Base-by-base conservation (phyloP, 179 eudicot species). In the Spinacia oleracea region DNA sequence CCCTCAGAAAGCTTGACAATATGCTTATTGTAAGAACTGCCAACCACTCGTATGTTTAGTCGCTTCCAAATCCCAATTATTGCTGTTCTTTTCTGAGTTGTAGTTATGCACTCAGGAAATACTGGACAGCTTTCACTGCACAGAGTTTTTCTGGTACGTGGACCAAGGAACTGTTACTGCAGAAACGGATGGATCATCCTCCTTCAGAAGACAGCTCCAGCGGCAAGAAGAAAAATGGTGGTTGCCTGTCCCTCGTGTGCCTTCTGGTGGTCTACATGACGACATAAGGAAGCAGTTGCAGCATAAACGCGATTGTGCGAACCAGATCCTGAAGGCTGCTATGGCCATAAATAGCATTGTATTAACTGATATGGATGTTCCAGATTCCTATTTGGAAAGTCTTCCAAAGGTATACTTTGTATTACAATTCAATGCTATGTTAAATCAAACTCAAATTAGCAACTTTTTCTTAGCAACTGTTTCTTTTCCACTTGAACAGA, bases 1-100 rank as follows among this genome's bases (percentile, higher is more conserved):
- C 96, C 45, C 84, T 91, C 16, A 83, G 93, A n/a, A 91, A 91
- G 85, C 76, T 91, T 64, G 96, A 91, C 68, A 85, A 91, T 83
- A 91, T 90, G 96, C 88, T 91, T 80, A 91, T 90, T 65, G 96
- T 91, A 85, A 87, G 90, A 65, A 12, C 29, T 16, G 29, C 14
- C 35, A 4, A 53, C 23, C 64, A 48, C 32, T 43, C 3, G 7
- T 38, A 16, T 9, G 5, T 66, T 21, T 9, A 7, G 46, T 29
- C 16, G 21, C 60, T 59, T 15, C 23, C 31, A 16, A 23, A 67
- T 8, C n/a, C n/a, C n/a, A n/a, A n/a, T n/a, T n/a, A n/a, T n/a
- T n/a, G n/a, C n/a, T n/a, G n/a, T n/a, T n/a, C n/a, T 5, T 18
- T 12, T 53, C 58, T 66, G 46, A 78, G 14, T 38, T 55, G 46